Conservation (phyloP, 805 yeast genomes). For the Cyberlindnera amylophila region DNA sequence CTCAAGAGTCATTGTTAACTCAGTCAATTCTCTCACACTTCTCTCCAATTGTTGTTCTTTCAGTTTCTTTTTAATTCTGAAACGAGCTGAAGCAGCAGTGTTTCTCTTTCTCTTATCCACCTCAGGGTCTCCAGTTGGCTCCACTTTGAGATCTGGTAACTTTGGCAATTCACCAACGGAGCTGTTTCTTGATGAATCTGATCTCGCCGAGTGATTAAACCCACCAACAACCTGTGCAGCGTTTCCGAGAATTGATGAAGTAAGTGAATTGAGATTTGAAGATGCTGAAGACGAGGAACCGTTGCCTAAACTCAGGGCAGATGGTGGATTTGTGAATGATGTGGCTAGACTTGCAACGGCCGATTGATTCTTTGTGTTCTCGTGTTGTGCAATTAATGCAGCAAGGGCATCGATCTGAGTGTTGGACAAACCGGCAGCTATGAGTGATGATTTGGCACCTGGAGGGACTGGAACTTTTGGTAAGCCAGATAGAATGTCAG, state of each 20-base stretch:
- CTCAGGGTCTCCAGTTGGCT: constrained; percentile 35
- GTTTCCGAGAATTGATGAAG: background rate
- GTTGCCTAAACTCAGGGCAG: background rate
- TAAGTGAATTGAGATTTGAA: background rate
- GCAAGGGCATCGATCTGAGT: constrained; percentile 72
- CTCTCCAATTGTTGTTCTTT: constrained; percentile 90
- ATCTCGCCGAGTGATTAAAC: no score
- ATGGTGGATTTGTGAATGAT: background rate
- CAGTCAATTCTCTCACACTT: constrained; percentile 67
- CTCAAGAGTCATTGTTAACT: constrained; percentile 61
- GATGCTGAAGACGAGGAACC: background rate
- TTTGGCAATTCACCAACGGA: constrained; percentile 2
- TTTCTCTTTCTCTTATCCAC: constrained; percentile 79
- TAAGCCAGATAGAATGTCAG: constrained; percentile 37
- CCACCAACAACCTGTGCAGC: background rate
- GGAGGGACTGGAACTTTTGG: constrained; percentile 70
- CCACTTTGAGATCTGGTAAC: constrained; percentile 12
- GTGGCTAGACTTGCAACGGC: constrained; percentile 1
- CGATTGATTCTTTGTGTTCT: constrained; percentile 26
- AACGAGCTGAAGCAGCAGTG: constrained; percentile 93
- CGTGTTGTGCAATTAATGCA: constrained; percentile 70
- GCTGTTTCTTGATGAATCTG: constrained; percentile 3
- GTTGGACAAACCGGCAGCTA: constrained; percentile 61
- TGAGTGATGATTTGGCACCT: constrained; percentile 62
- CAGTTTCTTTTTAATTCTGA: constrained; percentile 85